A percentile compares a stretch with the other conserved stretches of the same genome.
Conservation (phyloP, 768 basidiomycete genomes). For the Dioszegia aurantiaca region DNA sequence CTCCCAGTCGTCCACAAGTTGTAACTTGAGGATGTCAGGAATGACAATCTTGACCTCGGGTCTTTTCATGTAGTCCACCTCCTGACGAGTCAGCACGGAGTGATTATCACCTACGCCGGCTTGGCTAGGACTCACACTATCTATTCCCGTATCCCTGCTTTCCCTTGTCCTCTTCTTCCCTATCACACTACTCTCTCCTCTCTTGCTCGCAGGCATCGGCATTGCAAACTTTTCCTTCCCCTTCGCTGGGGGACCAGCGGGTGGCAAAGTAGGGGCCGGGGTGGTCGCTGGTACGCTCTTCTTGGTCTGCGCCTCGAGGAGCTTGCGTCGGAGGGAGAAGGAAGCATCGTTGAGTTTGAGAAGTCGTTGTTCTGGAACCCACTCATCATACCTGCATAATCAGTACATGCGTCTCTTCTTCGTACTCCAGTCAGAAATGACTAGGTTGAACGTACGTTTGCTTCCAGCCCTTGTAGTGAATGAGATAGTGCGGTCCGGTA, state of each 20-base stretch:
- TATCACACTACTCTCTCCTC: slow-evolving; percentile 46
- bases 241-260: slow-evolving; percentile 16
- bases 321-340: slow-evolving; percentile 69
- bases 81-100: slow-evolving; percentile 32
- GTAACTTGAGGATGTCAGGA: slow-evolving; percentile 82
- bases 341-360: slow-evolving; percentile 82
- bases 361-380: slow-evolving; percentile 77
- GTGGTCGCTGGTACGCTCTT: slow-evolving; percentile 53
- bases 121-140: slow-evolving; percentile 35
- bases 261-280: slow-evolving; percentile 14
- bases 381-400: slow-evolving; percentile 83
- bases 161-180: slow-evolving; percentile 64
- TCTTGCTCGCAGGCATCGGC: slow-evolving; percentile 16
- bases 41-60: slow-evolving; percentile 87
- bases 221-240: slow-evolving; percentile 37
- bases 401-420: background rate
- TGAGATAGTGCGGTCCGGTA: slow-evolving; percentile 80
- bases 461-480: slow-evolving; percentile 99
- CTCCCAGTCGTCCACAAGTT: slow-evolving; percentile 97
- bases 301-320: slow-evolving; percentile 56
- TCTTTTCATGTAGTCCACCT: slow-evolving; percentile 74
- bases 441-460: slow-evolving; percentile 77
- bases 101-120: background rate
- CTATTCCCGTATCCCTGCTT: slow-evolving; percentile 23
- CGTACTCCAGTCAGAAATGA: background rate